Evolutionary conservation across 768 basidiomycete genomes (phyloP).

Genomic region (Rhizopogon salebrosus): DNA sequence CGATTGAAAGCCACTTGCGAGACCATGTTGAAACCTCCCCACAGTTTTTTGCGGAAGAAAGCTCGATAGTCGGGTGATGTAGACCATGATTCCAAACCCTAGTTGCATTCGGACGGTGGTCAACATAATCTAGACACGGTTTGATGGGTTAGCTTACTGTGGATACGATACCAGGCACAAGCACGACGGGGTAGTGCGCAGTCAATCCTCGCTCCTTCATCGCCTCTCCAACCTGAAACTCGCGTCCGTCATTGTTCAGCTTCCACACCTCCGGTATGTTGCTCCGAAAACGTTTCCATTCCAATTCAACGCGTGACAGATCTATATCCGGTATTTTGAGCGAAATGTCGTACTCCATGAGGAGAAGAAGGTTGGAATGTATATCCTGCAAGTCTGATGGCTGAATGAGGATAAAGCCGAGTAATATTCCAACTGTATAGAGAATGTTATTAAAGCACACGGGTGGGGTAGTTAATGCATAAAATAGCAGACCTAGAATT

Average conservation of each 20-base stretch:
- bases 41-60: constrained; percentile 89
- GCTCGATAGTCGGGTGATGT: constrained; percentile 77
- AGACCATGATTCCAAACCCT: constrained; percentile 93
- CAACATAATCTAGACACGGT: background rate
- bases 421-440: constrained; percentile 52
- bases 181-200: constrained; percentile 73
- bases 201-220: constrained; percentile 59
- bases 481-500: constrained; percentile 45
- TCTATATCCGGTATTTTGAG: constrained; percentile 61
- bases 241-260: constrained; percentile 72
- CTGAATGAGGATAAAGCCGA: constrained; percentile 63
- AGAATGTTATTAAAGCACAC: constrained; percentile 4
- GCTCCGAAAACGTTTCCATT: constrained; percentile 64
- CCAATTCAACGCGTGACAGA: constrained; percentile 61
- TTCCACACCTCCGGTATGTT: constrained; percentile 82
- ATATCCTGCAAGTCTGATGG: constrained; percentile 63
- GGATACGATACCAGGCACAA: constrained; percentile 89
- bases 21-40: constrained; percentile 80
- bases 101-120: background rate
- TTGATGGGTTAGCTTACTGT: constrained; percentile 46
- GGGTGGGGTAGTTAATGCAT: constrained; percentile 1
- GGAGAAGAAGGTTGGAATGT: constrained; percentile 58
- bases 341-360: constrained; percentile 68
- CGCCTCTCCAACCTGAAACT: constrained; percentile 71
- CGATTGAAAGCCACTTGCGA: constrained; percentile 79